phyloP scores from a whole-genome alignment of 2,329 filamentous ascomycete genomes.

The Colletotrichum endophyticum region DNA sequence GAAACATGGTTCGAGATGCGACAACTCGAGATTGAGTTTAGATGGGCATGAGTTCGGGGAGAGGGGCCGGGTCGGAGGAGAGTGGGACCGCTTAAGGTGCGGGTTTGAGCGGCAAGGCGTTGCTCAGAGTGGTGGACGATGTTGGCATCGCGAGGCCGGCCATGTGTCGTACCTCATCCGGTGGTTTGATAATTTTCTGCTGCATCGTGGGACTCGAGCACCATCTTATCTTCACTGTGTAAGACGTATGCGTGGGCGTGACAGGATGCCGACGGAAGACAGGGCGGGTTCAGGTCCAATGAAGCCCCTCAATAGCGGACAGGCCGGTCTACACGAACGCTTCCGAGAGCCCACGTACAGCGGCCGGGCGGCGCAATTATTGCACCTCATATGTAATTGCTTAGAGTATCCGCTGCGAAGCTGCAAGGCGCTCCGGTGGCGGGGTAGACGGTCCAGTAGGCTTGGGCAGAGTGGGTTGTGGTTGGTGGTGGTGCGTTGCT shows the following conservation, averaged over 20 bases:
- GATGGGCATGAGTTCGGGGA: constrained; percentile 7
- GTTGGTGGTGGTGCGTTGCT: constrained; percentile 8
- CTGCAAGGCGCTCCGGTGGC: constrained; percentile 10
- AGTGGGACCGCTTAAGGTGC: constrained; percentile 1
- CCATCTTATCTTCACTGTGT: not conserved
- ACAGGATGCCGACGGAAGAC: not conserved
- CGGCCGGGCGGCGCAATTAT: not conserved
- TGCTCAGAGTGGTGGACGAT: not conserved
- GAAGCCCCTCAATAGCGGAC: not conserved
- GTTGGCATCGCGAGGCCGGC: not conserved
- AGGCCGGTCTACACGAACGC: not conserved
- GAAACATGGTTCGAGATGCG: constrained; percentile 15
- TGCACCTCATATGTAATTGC: not conserved
- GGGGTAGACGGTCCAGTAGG: constrained; percentile 6
- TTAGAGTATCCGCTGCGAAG: not conserved
- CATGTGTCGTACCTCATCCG: not conserved
- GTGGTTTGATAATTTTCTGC: not conserved
- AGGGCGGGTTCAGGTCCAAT: not conserved
- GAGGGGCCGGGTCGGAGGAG: constrained; percentile 1
- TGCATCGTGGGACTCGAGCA: not conserved
- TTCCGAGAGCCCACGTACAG: not conserved
- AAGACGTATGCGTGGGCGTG: not conserved
- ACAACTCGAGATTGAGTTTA: constrained; percentile 16
- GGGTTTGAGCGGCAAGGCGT: not conserved
- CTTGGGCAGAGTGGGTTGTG: not conserved